Evolutionary conservation across 1,139 yeast species (phyloP), one percentile per base, ranked within the genome.

Genomic region (Saccharomyces hybrid): DNA sequence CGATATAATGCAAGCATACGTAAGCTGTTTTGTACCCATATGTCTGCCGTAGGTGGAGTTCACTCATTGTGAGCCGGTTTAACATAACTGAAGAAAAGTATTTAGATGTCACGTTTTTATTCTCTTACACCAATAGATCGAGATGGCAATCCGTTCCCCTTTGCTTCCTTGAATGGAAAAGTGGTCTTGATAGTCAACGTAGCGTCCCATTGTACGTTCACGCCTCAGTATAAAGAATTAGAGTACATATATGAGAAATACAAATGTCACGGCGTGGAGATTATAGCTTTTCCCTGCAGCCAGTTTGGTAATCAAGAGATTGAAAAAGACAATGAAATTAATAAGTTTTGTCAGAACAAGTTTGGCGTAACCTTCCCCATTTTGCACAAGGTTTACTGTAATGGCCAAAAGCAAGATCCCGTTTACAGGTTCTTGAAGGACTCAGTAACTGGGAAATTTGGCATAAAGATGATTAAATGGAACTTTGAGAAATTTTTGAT

Each of bases 231-330:
- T 72, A 71, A 74, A 66, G 93, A 83, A 55, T 77, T 90, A 56
- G 95, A 90, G 73, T 82, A 76, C 59, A 74, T 89, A 59, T 84
- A 88, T 75, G 76, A 84, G 64, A 80, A 84, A 68, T 88, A 83
- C 73, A 76, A 78, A 58, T 86, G 78, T 59, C 68, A 81, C 62
- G 90, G 87, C 9, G 78, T 90, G 44, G 84, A 78, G 52, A 78
- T 90, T 54, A 69, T 90, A 51, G 96, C 95, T 0, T 89, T 89
- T 80, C 97, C 97, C 56, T 81, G 87, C 68, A 82, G 83, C 68
- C 96, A 89, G 69, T 90, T 90, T 66, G 88, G 85, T 19, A 78
- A 78, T 62, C 95, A 90, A 71, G 96, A 88, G 65, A 93, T 95
- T 4, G 80, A 80, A 1, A 68, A 78, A 6, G 82, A 80, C 42